Evolutionary conservation across 768 basidiomycete species (phyloP).

Genomic region (Clitopilus passeckerianus): DNA sequence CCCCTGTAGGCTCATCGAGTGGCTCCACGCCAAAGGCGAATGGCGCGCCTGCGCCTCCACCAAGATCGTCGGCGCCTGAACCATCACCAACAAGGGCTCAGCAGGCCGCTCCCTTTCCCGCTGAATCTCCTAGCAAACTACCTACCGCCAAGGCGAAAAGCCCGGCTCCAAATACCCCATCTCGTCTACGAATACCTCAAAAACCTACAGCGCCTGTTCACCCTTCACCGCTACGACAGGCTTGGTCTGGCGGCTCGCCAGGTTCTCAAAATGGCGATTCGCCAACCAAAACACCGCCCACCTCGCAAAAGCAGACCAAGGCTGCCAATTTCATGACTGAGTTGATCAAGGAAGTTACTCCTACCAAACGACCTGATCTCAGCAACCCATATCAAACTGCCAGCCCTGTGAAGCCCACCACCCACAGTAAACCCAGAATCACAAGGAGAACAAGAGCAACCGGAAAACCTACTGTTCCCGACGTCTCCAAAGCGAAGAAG

Average conservation of each 20-base stretch:
- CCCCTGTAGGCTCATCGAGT: conserved; percentile 25
- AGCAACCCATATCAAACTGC: conserved; percentile 77
- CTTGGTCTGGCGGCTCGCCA: conserved; percentile 52
- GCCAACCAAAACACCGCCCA: conserved; percentile 22
- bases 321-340: conserved; percentile 67
- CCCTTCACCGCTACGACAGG: conserved; percentile 73
- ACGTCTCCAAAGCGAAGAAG: conserved; percentile 20
- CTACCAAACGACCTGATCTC: conserved; percentile 59
- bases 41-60: conserved; percentile 6
- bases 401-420: conserved; percentile 41
- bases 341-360: conserved; percentile 67
- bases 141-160: conserved; percentile 18
- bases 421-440: conserved; percentile 25
- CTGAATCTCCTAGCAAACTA: conserved; percentile 19
- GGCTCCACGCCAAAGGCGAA: conserved; percentile 12
- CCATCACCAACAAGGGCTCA: conserved; percentile 26
- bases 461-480: conserved; percentile 30
- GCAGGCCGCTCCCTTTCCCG: conserved; percentile 30
- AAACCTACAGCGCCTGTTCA: conserved; percentile 60
- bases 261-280: conserved; percentile 23
- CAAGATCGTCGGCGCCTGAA: conserved; percentile 27
- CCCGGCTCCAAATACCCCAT: conserved; percentile 6
- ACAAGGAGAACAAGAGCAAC: conserved; percentile 38
- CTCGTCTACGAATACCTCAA: conserved; percentile 37
- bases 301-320: conserved; percentile 48